These are phyloP conservation scores for Cytospora mali DNA, from an alignment of 2,329 filamentous ascomycete genomes.

Conservation along the genomic window DNA sequence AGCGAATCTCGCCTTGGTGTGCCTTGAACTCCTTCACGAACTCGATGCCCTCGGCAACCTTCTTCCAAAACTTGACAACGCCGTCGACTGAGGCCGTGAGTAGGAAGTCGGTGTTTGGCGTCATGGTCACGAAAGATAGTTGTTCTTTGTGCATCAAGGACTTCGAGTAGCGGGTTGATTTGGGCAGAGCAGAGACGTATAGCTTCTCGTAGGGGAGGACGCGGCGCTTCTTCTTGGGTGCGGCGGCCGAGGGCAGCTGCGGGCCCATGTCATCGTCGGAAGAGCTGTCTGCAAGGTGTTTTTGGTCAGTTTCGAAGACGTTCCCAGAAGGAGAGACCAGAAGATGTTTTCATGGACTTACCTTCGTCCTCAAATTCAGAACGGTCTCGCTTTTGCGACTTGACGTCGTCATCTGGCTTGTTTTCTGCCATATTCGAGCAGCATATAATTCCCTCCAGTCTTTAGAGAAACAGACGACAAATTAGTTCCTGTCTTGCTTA, in stretches of 20 bases:
- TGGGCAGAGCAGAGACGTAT: slow-evolving; percentile 86
- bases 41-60: slow-evolving; percentile 84
- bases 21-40: slow-evolving; percentile 98
- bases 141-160: slow-evolving; percentile 99
- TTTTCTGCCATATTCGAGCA: slow-evolving; percentile 38
- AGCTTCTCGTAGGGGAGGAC: slow-evolving; percentile 93
- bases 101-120: slow-evolving; percentile 89
- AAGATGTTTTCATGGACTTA: slow-evolving; percentile 30
- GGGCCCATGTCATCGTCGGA: slow-evolving; percentile 95
- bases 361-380: slow-evolving; percentile 54
- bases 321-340: not conserved
- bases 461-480: not conserved
- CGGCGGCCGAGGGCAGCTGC: slow-evolving; percentile 76
- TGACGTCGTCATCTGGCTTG: slow-evolving; percentile 36
- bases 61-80: slow-evolving; percentile 99
- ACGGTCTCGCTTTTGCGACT: slow-evolving; percentile 57
- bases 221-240: slow-evolving; percentile 86
- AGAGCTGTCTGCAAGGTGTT: slow-evolving; percentile 48
- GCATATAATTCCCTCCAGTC: not conserved
- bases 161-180: slow-evolving; percentile 81
- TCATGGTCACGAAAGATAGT: slow-evolving; percentile 83
- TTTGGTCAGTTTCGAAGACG: slow-evolving; percentile 8
- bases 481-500: not conserved
- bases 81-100: slow-evolving; percentile 94
- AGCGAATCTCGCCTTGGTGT: slow-evolving; percentile 81